Evolutionary conservation across 2,329 filamentous ascomycete genomes (phyloP), one percentile per base, ranked within the genome.

Genomic region (Aspergillus fructus): DNA sequence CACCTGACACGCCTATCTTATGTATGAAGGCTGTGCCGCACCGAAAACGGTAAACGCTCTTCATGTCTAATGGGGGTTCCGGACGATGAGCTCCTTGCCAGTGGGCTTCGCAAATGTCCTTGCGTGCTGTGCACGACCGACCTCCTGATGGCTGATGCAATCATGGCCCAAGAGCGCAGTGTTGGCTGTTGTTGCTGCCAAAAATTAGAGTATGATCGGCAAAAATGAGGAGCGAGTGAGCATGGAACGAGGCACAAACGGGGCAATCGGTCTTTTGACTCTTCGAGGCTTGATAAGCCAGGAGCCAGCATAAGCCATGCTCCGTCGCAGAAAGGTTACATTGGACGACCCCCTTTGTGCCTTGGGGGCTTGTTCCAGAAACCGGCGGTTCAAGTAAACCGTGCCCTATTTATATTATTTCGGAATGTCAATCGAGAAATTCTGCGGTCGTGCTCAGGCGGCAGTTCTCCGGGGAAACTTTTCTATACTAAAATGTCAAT

Each of bases 1-100:
- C 23, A 46, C 43, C 43, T n/a, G 43, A 46, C 23, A 46, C 43
- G 43, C 23, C 43, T 46, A 27, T 46, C 46, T 3, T 23, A 55
- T 64, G 62, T 54, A 62, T 30, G 43, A 46, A 49, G 55, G 56
- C 62, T 62, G 59, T 58, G 62, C 62, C 61, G 55, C 61, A 63
- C 33, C 53, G 51, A 42, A 49, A 52, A 53, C 7, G 43, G 56
- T 41, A 56, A 56, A 55, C 23, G 30, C 42, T 41, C 12, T 19
- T 30, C 12, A 15, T 30, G n/a, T 23, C 24, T 13, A 40, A 23
- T 12, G n/a, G 12, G 4, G 19, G 11, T 11, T 5, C 9, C 9
- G 27, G 27, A 9, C 27, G 27, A 30, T 11, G 27, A 30, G 4
- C 27, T 11, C 9, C 9, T 30, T 30, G 8, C 27, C 27, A 30